These are phyloP conservation scores for Fusarium equiseti DNA, from an alignment of 2,329 filamentous ascomycete species.

Conservation along the genomic window DNA sequence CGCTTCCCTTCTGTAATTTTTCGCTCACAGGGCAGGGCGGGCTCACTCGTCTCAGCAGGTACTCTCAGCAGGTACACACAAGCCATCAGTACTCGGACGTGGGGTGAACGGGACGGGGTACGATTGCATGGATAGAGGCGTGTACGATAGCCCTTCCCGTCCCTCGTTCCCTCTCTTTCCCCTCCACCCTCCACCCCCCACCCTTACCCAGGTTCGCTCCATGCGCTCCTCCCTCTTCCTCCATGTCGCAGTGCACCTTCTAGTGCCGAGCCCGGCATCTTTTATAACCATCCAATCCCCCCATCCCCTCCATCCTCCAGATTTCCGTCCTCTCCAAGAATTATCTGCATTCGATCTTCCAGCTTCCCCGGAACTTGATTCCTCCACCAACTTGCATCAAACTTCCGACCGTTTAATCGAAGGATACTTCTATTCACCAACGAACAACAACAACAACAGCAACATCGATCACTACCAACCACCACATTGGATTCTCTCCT, in stretches of 20 bases:
- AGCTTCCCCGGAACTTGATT: conserved; percentile 45
- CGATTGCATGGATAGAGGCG: conserved; percentile 1
- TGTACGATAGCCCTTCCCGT: conserved; percentile 34
- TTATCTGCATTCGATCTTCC: conserved; percentile 41
- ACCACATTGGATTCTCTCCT: conserved; percentile 19
- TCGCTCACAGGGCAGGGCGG: conserved; percentile 40
- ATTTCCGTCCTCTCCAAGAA: conserved; percentile 44
- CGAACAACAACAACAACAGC: conserved; percentile 2
- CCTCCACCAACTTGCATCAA: conserved; percentile 35
- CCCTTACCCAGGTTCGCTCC: conserved; percentile 25
- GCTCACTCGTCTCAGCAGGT: conserved; percentile 45
- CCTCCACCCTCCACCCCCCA: conserved; percentile 29
- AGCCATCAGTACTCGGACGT: conserved; percentile 30
- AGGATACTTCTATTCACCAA: conserved; percentile 12
- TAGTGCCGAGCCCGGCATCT: conserved; percentile 52
- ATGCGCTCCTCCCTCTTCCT: conserved; percentile 39
- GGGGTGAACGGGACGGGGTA: conserved; percentile 31
- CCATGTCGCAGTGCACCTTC: conserved; percentile 40
- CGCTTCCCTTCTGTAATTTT: conserved; percentile 40
- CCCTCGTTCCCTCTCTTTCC: conserved; percentile 38
- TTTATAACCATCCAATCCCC: conserved; percentile 50
- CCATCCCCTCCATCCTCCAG: conserved; percentile 47
- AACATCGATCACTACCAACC: conserved; percentile 23
- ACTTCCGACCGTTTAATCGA: conserved; percentile 15
- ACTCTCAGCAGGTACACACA: conserved; percentile 40